Base-by-base conservation (phyloP, 2,329 filamentous ascomycete genomes). In the Paramyrothecium sp. region DNA sequence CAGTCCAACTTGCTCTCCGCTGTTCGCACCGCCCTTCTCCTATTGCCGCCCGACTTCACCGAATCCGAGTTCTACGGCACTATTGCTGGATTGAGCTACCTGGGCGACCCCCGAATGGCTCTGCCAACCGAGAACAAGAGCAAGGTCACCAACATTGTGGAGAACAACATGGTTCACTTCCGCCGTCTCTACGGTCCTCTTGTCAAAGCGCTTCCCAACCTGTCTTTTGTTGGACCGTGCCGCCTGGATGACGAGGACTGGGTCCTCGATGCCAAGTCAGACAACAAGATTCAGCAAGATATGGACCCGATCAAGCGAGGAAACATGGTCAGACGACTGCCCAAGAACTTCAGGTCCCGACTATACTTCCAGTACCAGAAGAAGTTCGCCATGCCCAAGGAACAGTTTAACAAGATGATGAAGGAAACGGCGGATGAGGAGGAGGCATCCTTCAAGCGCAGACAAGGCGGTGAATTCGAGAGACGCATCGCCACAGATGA, bases 1-100 rank as follows among this genome's bases (percentile, higher is more conserved):
- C 95, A 99, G 74, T 89, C 96, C 73, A 99, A 99, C 71, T 83
- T 99, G 19, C 84, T 98, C 48, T 94, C 94, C 10, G 96, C 96
- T 3, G 81, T 98, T 5, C 90, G 95, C 57, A 94, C 93, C 3
- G 92, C 95, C 0, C 83, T 99, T 1, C 82, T 99, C 1, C 85
- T 99, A 22, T 82, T 99, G 1, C 93, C 93, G 0, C 85, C 88
- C 1, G 80, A 83, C 2, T 99, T 99, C 72, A 93, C 89, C 23
- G 95, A 99, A 69, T 85, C 87, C 58, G 83, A 97, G 63, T 80
- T 99, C 1, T 99, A 97, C 75, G 89, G 86, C 64, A 95, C 92
- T 20, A 97, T 99, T 60, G 90, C 95, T 1, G 89, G 91, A 21
- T 89, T 99, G 63, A 96, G 91, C 68, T 99, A 99, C 72, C 86